Evolutionary conservation across 208 protist species (phyloP).

Genomic region (Leishmania amazonensis): DNA sequence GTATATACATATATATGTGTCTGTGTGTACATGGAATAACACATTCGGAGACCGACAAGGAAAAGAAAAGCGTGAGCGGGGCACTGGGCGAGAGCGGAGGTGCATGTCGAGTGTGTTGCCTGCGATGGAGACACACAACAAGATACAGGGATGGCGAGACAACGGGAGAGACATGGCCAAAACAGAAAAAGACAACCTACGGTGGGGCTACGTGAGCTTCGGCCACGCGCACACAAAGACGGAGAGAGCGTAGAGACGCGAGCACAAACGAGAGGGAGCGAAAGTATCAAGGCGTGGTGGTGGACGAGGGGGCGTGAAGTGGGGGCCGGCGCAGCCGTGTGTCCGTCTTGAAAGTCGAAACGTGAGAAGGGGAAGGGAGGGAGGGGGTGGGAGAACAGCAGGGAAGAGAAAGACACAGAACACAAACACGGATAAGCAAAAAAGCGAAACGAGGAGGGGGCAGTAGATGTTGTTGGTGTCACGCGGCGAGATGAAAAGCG

Average conservation of each 20-base stretch:
- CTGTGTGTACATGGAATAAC: not conserved
- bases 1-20: not conserved
- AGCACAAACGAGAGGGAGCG: not conserved
- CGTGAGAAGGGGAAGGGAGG: not conserved
- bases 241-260: not conserved
- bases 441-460: not conserved
- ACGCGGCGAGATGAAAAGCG: not conserved
- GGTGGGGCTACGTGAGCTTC: not conserved
- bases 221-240: not conserved
- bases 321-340: not conserved
- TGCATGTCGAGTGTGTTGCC: not conserved
- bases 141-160: not conserved
- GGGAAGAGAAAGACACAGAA: not conserved
- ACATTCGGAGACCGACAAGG: not conserved
- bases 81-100: not conserved
- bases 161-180: not conserved
- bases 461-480: not conserved
- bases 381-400: not conserved
- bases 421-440: not conserved
- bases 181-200: not conserved
- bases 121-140: not conserved
- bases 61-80: not conserved
- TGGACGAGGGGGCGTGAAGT: not conserved
- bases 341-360: too few species aligned
- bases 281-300: not conserved